A percentile compares a stretch with the other conserved stretches of the same genome.
These are phyloP conservation scores for Murraya paniculata DNA, from an alignment of 345 rosid species.

Conservation along the genomic window DNA sequence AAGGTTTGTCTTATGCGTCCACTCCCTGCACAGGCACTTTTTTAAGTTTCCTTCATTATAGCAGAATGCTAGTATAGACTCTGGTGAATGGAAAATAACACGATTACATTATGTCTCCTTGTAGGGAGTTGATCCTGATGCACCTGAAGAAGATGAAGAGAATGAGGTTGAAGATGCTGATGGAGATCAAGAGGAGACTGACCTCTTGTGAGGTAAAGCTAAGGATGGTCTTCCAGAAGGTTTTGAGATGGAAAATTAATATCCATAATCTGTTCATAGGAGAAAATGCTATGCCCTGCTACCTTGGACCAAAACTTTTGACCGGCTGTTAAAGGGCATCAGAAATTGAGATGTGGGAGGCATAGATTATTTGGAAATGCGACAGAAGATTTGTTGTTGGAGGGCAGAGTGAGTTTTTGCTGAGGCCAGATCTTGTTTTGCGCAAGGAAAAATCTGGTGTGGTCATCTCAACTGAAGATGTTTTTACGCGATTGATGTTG, in stretches of 20 bases:
- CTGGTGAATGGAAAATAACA: neutral
- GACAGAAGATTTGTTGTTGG: neutral
- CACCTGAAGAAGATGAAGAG: slow-evolving; percentile 92
- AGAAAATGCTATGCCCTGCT: neutral
- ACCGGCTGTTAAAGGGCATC: neutral
- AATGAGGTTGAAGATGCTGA: slow-evolving; percentile 95
- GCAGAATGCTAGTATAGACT: neutral
- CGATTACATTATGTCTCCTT: neutral
- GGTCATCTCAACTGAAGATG: neutral
- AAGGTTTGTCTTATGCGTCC: slow-evolving; percentile 51
- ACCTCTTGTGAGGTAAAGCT: slow-evolving; percentile 53
- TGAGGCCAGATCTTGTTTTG: neutral
- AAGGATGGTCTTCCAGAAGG: neutral
- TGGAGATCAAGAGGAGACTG: slow-evolving; percentile 90
- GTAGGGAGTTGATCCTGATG: slow-evolving; percentile 99
- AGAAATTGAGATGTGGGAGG: neutral
- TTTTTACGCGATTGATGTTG: neutral
- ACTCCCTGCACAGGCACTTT: neutral
- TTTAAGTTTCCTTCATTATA: neutral
- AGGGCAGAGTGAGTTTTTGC: neutral
- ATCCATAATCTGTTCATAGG: neutral
- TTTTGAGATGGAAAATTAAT: neutral
- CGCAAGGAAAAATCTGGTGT: neutral
- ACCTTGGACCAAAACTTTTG: neutral
- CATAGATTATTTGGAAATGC: neutral